These are phyloP conservation scores for Liquidambar formosana DNA, from an alignment of 164 flowering plant species.

Conservation along the genomic window DNA sequence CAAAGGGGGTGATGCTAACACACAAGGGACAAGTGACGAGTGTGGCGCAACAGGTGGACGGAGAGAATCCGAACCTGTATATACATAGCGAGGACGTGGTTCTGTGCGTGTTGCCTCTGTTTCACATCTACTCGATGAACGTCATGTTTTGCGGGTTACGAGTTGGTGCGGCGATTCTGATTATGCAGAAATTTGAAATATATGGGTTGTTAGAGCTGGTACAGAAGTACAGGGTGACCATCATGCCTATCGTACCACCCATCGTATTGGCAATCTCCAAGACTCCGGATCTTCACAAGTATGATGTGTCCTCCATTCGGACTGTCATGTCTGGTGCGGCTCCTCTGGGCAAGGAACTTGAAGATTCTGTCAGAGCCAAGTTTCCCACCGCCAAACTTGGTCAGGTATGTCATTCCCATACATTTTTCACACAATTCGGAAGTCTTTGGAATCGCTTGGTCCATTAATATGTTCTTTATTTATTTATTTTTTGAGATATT, in stretches of 20 bases:
- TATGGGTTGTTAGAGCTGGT: conserved; percentile 69
- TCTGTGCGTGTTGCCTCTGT: conserved; percentile 75
- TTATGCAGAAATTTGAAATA: conserved; percentile 86
- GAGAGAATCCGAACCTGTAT: conserved; percentile 85
- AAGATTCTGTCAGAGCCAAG: conserved; percentile 66
- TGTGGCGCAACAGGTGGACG: conserved; percentile 92
- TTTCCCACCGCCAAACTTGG: conserved; percentile 86
- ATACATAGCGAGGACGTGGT: conserved; percentile 65
- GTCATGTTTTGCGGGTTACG: conserved; percentile 69
- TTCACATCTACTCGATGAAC: conserved; percentile 84
- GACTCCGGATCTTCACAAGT: conserved; percentile 50
- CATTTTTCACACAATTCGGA: too few relatives aligned
- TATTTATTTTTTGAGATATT: too few relatives aligned
- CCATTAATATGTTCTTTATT: too few relatives aligned
- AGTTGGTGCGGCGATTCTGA: conserved; percentile 76
- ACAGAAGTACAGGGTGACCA: conserved; percentile 61
- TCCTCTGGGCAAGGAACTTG: conserved; percentile 92
- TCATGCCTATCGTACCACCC: conserved; percentile 91
- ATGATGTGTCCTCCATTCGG: conserved; percentile 76
- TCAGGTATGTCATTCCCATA: conserved; percentile 81
- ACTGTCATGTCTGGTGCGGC: conserved; percentile 82
- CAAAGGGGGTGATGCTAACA: conserved; percentile 90
- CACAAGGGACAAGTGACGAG: conserved; percentile 76
- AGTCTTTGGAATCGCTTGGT: too few relatives aligned
- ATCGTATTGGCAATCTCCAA: conserved; percentile 76